phyloP scores from a whole-genome alignment of 208 protist species.

The Leishmania mexicana region DNA sequence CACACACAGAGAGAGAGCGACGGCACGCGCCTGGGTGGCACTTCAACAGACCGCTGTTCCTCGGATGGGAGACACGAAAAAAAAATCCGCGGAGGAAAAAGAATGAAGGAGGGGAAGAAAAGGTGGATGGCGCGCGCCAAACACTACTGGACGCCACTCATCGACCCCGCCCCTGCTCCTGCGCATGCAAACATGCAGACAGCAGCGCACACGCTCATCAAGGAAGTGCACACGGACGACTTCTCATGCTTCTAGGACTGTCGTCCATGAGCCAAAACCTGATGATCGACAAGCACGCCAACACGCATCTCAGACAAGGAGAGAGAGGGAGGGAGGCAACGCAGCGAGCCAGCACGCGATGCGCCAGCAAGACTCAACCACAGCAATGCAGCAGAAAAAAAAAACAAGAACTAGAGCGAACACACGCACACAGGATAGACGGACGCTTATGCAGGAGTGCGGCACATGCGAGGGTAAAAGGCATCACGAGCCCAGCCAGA shows the following conservation, averaged over 20 bases:
- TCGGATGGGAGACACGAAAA: neutral
- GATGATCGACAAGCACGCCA: neutral
- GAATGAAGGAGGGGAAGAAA: neutral
- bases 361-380: neutral
- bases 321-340: neutral
- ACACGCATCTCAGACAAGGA: neutral
- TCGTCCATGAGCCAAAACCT: neutral
- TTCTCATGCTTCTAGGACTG: neutral
- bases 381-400: neutral
- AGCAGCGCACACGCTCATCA: neutral
- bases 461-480: neutral
- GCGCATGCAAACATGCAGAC: neutral
- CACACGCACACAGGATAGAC: neutral
- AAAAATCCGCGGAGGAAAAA: neutral
- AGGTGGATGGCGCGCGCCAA: neutral
- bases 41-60: neutral
- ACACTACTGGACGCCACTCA: neutral
- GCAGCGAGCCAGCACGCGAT: neutral
- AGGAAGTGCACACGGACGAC: neutral
- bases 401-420: neutral
- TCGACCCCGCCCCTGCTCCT: neutral
- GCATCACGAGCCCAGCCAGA: neutral
- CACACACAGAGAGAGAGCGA: neutral
- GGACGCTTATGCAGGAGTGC: neutral
- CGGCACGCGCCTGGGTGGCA: neutral